A percentile compares a stretch with the other conserved stretches of the same genome.
phyloP scores from a whole-genome alignment of 345 rosid genomes.

The Salix arbutifolia region DNA sequence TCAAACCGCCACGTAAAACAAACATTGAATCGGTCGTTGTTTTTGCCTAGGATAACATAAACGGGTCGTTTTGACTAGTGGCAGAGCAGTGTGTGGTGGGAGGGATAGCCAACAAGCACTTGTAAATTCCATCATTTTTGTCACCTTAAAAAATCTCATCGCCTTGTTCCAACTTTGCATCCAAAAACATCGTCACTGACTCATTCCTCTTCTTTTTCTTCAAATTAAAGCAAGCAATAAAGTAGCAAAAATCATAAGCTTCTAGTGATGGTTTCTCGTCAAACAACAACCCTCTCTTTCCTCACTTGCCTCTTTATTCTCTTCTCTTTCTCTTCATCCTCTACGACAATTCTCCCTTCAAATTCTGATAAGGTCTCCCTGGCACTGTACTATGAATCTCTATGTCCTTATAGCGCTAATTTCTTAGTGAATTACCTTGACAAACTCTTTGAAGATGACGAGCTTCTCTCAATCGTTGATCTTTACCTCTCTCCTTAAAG shows the following conservation, averaged over 20 bases:
- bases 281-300: slow-evolving; percentile 10
- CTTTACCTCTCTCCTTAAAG: slow-evolving; percentile 82
- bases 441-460: slow-evolving; percentile 44
- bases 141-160: neutral
- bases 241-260: neutral
- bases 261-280: neutral
- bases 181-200: no score
- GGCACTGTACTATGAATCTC: slow-evolving; percentile 69
- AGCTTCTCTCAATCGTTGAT: slow-evolving; percentile 63
- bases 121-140: neutral
- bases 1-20: no score
- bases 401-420: slow-evolving; percentile 70
- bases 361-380: slow-evolving; percentile 46
- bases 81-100: neutral
- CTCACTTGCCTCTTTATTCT: slow-evolving; percentile 9
- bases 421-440: slow-evolving; percentile 54
- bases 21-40: no score
- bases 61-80: neutral
- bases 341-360: neutral
- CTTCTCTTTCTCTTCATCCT: slow-evolving; percentile 11
- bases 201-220: neutral
- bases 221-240: neutral
- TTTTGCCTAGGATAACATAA: neutral
- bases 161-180: no score
- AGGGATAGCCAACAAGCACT: neutral